Conservation (phyloP, 2,329 filamentous ascomycete species). For the Ophioceras dolichostomum region DNA sequence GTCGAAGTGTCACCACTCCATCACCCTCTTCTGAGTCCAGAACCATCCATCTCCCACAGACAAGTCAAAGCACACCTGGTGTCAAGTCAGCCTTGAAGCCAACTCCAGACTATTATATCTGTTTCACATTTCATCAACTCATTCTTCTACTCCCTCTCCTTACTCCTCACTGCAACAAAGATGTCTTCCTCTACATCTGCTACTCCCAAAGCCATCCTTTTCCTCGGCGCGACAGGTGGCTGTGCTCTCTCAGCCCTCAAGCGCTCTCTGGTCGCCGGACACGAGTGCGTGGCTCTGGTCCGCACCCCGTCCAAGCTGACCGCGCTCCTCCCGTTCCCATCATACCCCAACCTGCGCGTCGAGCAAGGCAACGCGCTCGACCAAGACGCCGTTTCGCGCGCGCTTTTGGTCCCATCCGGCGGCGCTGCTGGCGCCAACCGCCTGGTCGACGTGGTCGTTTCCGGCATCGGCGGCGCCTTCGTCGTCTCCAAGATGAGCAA, state of each 20-base stretch:
- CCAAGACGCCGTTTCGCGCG: slow-evolving; percentile 19
- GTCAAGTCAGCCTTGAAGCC: no score
- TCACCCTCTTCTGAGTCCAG: no score
- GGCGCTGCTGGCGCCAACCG: slow-evolving; percentile 1
- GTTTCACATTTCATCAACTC: no score
- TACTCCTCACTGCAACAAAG: no score
- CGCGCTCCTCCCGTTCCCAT: slow-evolving; percentile 15
- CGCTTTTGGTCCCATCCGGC: slow-evolving; percentile 17
- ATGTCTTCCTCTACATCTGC: no score
- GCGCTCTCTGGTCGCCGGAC: slow-evolving; percentile 28
- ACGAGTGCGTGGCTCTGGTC: slow-evolving; percentile 33
- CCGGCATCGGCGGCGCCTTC: slow-evolving; percentile 29
- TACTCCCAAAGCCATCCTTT: no score
- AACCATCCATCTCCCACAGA: no score
- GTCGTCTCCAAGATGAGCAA: slow-evolving; percentile 18
- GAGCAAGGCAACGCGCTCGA: slow-evolving; percentile 34
- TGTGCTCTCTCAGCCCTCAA: slow-evolving; percentile 32
- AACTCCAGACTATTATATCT: no score
- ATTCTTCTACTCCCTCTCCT: no score
- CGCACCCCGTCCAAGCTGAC: slow-evolving; percentile 36
- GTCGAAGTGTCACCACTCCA: no score
- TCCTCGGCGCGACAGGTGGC: slow-evolving; percentile 41
- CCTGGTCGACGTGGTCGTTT: slow-evolving; percentile 32
- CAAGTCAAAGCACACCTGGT: no score
- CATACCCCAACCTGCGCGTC: slow-evolving; percentile 25